Base-by-base conservation (phyloP, 768 basidiomycete genomes). In the Phanerochaete sordida region DNA sequence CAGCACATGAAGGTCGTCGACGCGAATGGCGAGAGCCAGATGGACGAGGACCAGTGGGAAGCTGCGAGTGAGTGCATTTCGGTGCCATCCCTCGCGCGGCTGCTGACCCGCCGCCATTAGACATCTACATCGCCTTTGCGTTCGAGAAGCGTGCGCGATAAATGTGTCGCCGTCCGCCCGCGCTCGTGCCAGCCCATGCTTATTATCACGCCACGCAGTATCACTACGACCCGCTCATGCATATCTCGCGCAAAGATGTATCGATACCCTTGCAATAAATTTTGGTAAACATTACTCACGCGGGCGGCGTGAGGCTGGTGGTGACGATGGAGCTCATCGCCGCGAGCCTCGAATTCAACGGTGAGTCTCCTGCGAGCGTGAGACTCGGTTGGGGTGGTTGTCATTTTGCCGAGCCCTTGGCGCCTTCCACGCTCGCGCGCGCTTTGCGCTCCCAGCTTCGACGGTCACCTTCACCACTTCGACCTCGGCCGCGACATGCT, bases 41-140 rank as follows among this genome's bases (percentile, higher is more conserved):
- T 98, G 92, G 86, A 95, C 64, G 90, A 91, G 65, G 89, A 91
- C 66, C 95, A 98, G 74, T 97, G 96, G 93, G 95, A 98, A 69
- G 96, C 96, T 63, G 95, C 94, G n/a, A 98, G 97, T 98, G 74
- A 75, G 94, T 12, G 2, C 15, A 11, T 31, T 7, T 30, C 19
- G 9, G 23, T 27, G 12, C 28, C 24, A n/a, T n/a, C n/a, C 45
- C 35, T n/a, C 4, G 6, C 16, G 46, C 33, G 8, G 24, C 35
- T 53, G n/a, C 56, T 69, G n/a, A 65, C 56, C 61, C 49, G 44
- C 2, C n/a, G n/a, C n/a, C n/a, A 37, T 44, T 68, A 98, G 95
- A 95, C 71, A 87, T 98, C 55, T 98, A 98, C 66, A 83, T 95
- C 65, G 95, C 88, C 2, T 98, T 98, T 67, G 95, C 93, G 8